Evolutionary conservation across 2,329 filamentous ascomycete species (phyloP), one percentile per base, ranked within the genome.

Genomic region (Blumeriella jaapii): DNA sequence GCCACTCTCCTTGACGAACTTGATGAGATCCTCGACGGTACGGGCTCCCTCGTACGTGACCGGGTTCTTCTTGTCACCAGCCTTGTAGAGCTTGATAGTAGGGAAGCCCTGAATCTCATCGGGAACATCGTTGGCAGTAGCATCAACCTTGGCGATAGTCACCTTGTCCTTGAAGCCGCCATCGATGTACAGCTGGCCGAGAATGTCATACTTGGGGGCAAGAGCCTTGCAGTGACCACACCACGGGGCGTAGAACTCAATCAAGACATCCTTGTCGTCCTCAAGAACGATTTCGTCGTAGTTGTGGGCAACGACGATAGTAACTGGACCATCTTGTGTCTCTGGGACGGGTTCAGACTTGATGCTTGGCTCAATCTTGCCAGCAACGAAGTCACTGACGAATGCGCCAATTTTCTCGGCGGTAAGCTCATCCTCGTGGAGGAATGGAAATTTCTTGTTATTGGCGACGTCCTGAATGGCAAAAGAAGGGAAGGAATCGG

Each of bases 181-280:
- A 64, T 71, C 62, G 74, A 75, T 69, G 66, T 85, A 95, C 40
- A 76, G 69, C 41, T 69, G 62, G 38, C 74, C 91, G 40, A 98
- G 82, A 61, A 95, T 84, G 46, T 98, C 91, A 63, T 95, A 98
- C 62, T 94, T 80, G 55, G 91, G 91, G 38, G 91, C 89, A 44
- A 98, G 80, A 62, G 77, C 87, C 76, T 96, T 96, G 84, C 91
- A 98, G 76, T 98, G 91, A 53, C 91, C 91, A 61, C 91, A 98
- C 91, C 91, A 98, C 47, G 91, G 91, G 41, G 91, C 91, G 68
- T 98, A 98, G 69, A 94, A 96, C 70, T 98, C 91, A 47, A 98
- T 65, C 49, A 98, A 74, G 40, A 98, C 91, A 62, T 98, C 91
- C 80, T 96, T 96, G 59, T 79, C 71, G 61, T 93, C 81, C 58